phyloP scores from a whole-genome alignment of 371 early-diverging fungal genomes.

The Haplosporangium sp. region DNA sequence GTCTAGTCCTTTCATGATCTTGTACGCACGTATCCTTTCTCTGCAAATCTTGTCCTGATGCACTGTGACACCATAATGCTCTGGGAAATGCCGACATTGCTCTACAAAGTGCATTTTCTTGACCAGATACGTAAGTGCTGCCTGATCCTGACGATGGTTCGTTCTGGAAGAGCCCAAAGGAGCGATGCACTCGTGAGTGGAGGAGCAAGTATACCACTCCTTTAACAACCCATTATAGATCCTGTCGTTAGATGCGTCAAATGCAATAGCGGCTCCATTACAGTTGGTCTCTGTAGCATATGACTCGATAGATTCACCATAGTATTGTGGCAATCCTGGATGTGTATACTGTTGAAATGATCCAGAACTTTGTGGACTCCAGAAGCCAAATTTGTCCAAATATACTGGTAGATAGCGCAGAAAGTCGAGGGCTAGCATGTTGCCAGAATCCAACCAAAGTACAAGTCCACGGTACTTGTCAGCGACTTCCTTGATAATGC shows the following conservation, averaged over 20 bases:
- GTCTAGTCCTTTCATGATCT: slow-evolving; percentile 49
- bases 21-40: slow-evolving; percentile 56
- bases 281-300: slow-evolving; percentile 68
- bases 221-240: slow-evolving; percentile 62
- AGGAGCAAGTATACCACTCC: slow-evolving; percentile 69
- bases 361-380: slow-evolving; percentile 68
- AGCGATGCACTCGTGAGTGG: slow-evolving; percentile 70
- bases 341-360: slow-evolving; percentile 69
- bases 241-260: slow-evolving; percentile 63
- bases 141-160: slow-evolving; percentile 78
- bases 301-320: slow-evolving; percentile 53
- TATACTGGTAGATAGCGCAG: slow-evolving; percentile 59
- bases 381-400: slow-evolving; percentile 63
- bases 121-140: slow-evolving; percentile 68
- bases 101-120: slow-evolving; percentile 39
- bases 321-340: slow-evolving; percentile 69
- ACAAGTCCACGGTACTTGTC: slow-evolving; percentile 62
- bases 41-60: slow-evolving; percentile 65
- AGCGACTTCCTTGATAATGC: slow-evolving; percentile 69
- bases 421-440: slow-evolving; percentile 67
- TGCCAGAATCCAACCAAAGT: slow-evolving; percentile 75
- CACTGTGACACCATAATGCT: slow-evolving; percentile 65
- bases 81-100: slow-evolving; percentile 55
- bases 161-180: slow-evolving; percentile 69
- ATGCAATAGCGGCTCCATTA: slow-evolving; percentile 72